Evolutionary conservation across 2,329 filamentous ascomycete species (phyloP), one percentile per base, ranked within the genome.

Genomic region (Aspergillus fischeri): DNA sequence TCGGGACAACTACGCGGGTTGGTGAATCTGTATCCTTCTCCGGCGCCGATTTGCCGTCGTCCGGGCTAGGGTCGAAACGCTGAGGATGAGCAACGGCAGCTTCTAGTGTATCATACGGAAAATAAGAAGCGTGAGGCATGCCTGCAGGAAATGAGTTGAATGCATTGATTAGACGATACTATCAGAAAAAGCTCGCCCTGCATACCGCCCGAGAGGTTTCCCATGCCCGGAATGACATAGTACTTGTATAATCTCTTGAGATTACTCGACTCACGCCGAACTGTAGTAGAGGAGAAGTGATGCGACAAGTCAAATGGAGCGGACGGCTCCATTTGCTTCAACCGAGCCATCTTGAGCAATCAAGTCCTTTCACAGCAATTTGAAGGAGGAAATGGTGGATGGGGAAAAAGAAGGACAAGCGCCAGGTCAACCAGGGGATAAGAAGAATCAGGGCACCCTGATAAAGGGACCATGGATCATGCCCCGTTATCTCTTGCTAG

Each of bases 71-170:
- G 35, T 83, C 81, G 81, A 89, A 94, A 73, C 92, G 84, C 62
- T 88, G 80, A 7, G 91, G 87, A 60, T 84, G 83, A 32, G 91
- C 90, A 60, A 88, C 85, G 63, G 88, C 86, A 44, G 92, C 90
- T 75, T 96, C 91, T 61, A 97, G 85, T 0, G 91, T 94, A 67
- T 97, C 92, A 74, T 89, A 96, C 8, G 92, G 92, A 69, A 97
- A 97, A 76, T 91, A 91, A 57, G 83, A 83, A 42, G 87, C 80
- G 73, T 94, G 88, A 17, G 92, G 92, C 24, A 96, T 83, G 59
- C 91, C 90, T 92, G 61, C 29, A 49, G 38, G 42, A 38, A 56
- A 50, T 44, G 44, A 49, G 27, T 41, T 7, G 28, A 27, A 14
- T 14, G 21, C 5, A 47, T 14, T 21, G 21, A 14, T 24, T 24